Evolutionary conservation across 352 stramenopile genomes (phyloP).

Genomic region (Aphanomyces euteiches): DNA sequence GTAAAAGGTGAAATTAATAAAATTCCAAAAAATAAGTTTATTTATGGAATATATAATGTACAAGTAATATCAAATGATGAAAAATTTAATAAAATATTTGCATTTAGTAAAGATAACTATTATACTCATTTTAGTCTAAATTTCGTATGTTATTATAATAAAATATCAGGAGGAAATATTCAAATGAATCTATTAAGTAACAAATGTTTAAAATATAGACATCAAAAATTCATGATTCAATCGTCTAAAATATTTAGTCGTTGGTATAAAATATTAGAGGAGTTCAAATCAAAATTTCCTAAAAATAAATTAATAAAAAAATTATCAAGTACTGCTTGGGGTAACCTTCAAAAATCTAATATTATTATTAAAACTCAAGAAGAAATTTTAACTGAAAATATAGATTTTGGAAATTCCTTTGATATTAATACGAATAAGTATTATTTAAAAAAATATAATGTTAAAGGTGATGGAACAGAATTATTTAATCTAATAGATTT

Average conservation of each 20-base stretch:
- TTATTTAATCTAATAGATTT: conserved; percentile 23
- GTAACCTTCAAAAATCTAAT: background rate
- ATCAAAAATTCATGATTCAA: conserved; percentile 10
- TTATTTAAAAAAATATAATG: conserved; percentile 10
- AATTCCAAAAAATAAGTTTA: conserved; percentile 8
- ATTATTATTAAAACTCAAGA: conserved; percentile 15
- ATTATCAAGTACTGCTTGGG: conserved; percentile 10
- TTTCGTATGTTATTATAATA: too few relatives aligned
- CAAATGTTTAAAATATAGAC: conserved; percentile 27
- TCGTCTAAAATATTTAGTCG: conserved; percentile 8
- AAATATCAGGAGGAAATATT: too few relatives aligned
- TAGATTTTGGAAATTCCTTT: background rate
- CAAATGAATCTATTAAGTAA: conserved; percentile 9
- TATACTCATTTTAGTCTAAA: background rate
- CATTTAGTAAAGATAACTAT: background rate
- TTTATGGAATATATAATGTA: conserved; percentile 19
- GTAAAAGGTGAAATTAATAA: conserved; percentile 15
- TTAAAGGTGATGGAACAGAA: conserved; percentile 18
- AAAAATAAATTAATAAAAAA: conserved; percentile 23
- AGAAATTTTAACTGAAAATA: conserved; percentile 1
- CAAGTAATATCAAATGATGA: conserved; percentile 21
- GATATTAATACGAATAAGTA: conserved; percentile 19
- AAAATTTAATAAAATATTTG: conserved; percentile 11
- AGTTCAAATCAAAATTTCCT: conserved; percentile 18
- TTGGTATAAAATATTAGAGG: conserved; percentile 21